Conservation (phyloP, 192 early-diverging fungal species). For the Coemansia sp. region DNA sequence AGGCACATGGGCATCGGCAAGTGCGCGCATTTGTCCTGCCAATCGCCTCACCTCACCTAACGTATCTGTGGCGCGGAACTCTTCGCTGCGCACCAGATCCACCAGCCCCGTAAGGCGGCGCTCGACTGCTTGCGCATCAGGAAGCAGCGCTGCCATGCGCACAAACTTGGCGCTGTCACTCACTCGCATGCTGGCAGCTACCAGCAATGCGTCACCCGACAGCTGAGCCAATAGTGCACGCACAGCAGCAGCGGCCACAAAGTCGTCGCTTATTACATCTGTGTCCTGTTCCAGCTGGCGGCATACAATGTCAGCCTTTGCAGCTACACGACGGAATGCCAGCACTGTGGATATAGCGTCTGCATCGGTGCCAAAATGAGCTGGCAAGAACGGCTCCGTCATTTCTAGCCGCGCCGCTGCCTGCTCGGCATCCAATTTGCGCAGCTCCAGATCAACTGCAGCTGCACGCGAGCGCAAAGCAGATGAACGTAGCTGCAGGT, state of each 20-base stretch:
- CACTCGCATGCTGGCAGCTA: slow-evolving; percentile 64
- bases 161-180: slow-evolving; percentile 71
- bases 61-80: slow-evolving; percentile 65
- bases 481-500: slow-evolving; percentile 75
- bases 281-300: slow-evolving; percentile 72
- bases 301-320: slow-evolving; percentile 76
- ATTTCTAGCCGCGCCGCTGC: slow-evolving; percentile 63
- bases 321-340: slow-evolving; percentile 75
- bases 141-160: slow-evolving; percentile 64
- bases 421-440: slow-evolving; percentile 82
- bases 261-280: slow-evolving; percentile 51
- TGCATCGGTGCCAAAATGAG: slow-evolving; percentile 80
- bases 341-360: slow-evolving; percentile 72
- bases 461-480: slow-evolving; percentile 82
- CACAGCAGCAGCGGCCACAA: slow-evolving; percentile 50
- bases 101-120: slow-evolving; percentile 71
- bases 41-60: slow-evolving; percentile 67
- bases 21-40: slow-evolving; percentile 63
- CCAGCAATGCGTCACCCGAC: slow-evolving; percentile 64
- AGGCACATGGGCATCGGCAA: slow-evolving; percentile 63
- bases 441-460: slow-evolving; percentile 86
- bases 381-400: slow-evolving; percentile 76
- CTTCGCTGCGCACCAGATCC: slow-evolving; percentile 74
- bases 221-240: slow-evolving; percentile 50
- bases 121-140: slow-evolving; percentile 78